Conservation (phyloP, 1,284 basidiomycete genomes). For the Sparassis latifolia region DNA sequence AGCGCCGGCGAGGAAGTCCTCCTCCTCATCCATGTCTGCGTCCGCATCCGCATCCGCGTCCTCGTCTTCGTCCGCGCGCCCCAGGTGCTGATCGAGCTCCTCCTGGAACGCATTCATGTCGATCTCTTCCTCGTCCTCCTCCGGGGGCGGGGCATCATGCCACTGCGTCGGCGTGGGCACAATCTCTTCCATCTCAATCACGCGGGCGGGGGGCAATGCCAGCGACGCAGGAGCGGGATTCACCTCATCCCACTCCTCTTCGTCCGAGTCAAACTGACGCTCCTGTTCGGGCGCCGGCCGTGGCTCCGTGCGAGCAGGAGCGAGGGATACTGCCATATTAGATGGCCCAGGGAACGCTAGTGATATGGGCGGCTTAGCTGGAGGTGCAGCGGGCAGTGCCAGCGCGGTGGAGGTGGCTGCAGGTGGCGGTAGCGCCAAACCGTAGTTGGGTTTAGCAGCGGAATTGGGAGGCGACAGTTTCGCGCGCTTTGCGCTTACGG, state of each 20-base stretch:
- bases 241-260: slow-evolving; percentile 40
- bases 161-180: slow-evolving; percentile 18
- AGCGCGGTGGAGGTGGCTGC: slow-evolving; percentile 17
- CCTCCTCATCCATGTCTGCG: slow-evolving; percentile 21
- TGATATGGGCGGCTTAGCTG: slow-evolving; percentile 7
- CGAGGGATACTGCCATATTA: slow-evolving; percentile 11
- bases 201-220: slow-evolving; percentile 6
- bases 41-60: slow-evolving; percentile 18
- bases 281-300: slow-evolving; percentile 17
- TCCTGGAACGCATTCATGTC: slow-evolving; percentile 32
- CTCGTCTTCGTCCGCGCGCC: slow-evolving; percentile 16
- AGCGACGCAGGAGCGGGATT: slow-evolving; percentile 24
- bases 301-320: slow-evolving; percentile 5
- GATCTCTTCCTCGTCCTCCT: slow-evolving; percentile 29
- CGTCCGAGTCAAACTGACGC: slow-evolving; percentile 37
- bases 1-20: slow-evolving; percentile 25
- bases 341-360: slow-evolving; percentile 15
- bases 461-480: slow-evolving; percentile 27
- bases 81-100: slow-evolving; percentile 41
- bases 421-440: not conserved
- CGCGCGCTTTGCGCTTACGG: slow-evolving; percentile 29
- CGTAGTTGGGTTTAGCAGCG: not conserved
- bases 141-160: slow-evolving; percentile 8
- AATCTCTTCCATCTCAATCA: slow-evolving; percentile 23
- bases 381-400: slow-evolving; percentile 19